phyloP scores from a whole-genome alignment of 768 basidiomycete genomes.

The Lactifluus hygrophoroides region DNA sequence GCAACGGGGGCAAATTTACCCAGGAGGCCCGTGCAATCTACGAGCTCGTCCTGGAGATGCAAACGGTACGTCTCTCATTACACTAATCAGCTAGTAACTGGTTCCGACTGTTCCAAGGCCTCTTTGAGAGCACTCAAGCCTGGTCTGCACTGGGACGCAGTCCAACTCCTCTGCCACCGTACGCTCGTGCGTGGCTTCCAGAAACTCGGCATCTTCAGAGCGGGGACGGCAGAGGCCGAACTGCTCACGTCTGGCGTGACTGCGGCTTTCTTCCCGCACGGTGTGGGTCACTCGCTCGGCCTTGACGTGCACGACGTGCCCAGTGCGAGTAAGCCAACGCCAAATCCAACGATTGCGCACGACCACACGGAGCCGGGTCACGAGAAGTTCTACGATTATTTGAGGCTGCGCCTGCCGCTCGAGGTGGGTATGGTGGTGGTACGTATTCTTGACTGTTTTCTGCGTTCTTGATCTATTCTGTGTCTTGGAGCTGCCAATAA shows the following conservation, averaged over 20 bases:
- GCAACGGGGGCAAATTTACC: constrained; percentile 87
- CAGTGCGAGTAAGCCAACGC: constrained; percentile 63
- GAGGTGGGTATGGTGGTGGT: constrained; percentile 81
- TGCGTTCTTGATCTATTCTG: background rate
- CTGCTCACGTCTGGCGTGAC: constrained; percentile 72
- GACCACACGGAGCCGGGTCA: constrained; percentile 30
- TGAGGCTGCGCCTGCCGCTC: constrained; percentile 70
- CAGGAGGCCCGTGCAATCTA: constrained; percentile 77
- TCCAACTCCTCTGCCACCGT: constrained; percentile 79
- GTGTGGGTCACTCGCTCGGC: constrained; percentile 83
- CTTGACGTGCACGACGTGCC: constrained; percentile 94
- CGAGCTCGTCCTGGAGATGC: constrained; percentile 84
- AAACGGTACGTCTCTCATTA: constrained; percentile 43
- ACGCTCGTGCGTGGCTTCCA: constrained; percentile 78
- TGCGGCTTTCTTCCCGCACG: constrained; percentile 91
- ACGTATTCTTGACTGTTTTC: constrained; percentile 26
- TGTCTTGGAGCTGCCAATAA: background rate
- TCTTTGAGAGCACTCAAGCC: constrained; percentile 64
- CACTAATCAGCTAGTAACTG: background rate
- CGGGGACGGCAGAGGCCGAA: constrained; percentile 52
- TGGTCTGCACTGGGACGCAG: constrained; percentile 82
- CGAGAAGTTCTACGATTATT: constrained; percentile 66
- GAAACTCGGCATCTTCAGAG: constrained; percentile 75
- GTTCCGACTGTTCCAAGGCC: constrained; percentile 33
- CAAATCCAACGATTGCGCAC: constrained; percentile 41